Percentiles rank a stretch among this genome's conserved stretches.
Conservation (phyloP, 208 protist species). For the Trypanosoma mega region DNA sequence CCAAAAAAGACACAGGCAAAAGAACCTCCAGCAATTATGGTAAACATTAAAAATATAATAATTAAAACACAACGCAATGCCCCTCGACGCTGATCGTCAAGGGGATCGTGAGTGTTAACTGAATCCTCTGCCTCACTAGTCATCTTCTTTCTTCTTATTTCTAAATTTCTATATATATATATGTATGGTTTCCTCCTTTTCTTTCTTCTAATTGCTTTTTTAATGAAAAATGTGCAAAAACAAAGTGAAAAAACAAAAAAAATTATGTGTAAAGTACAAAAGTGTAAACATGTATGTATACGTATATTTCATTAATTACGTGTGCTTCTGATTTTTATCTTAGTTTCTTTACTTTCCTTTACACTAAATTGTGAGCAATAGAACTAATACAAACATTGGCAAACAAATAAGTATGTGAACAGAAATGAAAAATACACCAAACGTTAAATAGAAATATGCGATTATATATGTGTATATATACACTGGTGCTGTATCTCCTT, state of each 20-base stretch:
- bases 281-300: not conserved
- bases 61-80: conserved; percentile 15
- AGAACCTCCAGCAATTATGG: conserved; percentile 17
- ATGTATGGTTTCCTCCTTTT: not conserved
- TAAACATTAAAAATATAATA: conserved; percentile 17
- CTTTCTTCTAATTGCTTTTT: no score
- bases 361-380: no score
- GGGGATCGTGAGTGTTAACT: not conserved
- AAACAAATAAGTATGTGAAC: no score
- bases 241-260: not conserved
- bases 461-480: no score
- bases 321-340: no score
- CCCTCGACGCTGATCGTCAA: conserved; percentile 2
- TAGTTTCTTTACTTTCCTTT: no score
- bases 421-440: no score
- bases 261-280: not conserved
- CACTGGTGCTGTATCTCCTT: no score
- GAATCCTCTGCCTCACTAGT: conserved; percentile 7
- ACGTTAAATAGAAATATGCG: no score
- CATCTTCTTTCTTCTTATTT: not conserved
- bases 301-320: no score
- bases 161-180: not conserved
- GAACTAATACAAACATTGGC: no score
- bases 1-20: conserved; percentile 27
- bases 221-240: no score